phyloP scores from a whole-genome alignment of 495 filamentous ascomycete species.

The Xylaria curta region DNA sequence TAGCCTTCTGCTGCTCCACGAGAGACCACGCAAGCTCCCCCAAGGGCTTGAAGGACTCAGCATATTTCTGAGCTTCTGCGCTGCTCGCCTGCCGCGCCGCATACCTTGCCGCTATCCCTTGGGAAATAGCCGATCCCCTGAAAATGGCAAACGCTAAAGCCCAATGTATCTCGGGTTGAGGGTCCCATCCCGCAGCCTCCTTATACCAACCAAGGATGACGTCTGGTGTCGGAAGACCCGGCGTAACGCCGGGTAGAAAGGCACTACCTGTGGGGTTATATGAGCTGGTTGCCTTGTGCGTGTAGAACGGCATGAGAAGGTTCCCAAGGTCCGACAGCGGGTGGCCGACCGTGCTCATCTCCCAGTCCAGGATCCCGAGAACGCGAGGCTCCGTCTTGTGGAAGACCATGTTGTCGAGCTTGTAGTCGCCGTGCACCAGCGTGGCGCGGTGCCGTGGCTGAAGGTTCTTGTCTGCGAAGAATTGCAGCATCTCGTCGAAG shows the following conservation, averaged over 20 bases:
- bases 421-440: slow-evolving; percentile 94
- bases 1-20: slow-evolving; percentile 38
- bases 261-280: slow-evolving; percentile 43
- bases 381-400: slow-evolving; percentile 86
- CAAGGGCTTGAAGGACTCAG: slow-evolving; percentile 65
- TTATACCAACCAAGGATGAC: slow-evolving; percentile 80
- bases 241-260: slow-evolving; percentile 67
- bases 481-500: slow-evolving; percentile 77
- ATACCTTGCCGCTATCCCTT: slow-evolving; percentile 88
- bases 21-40: slow-evolving; percentile 78
- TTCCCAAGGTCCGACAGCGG: slow-evolving; percentile 88
- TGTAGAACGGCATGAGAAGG: slow-evolving; percentile 71
- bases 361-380: slow-evolving; percentile 95
- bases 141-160: slow-evolving; percentile 66
- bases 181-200: slow-evolving; percentile 73
- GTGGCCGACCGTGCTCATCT: slow-evolving; percentile 96
- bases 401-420: slow-evolving; percentile 97
- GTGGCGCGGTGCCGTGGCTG: slow-evolving; percentile 81
- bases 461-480: slow-evolving; percentile 69
- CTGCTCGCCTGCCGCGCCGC: slow-evolving; percentile 91
- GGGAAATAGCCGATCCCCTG: slow-evolving; percentile 79
- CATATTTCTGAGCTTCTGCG: slow-evolving; percentile 76
- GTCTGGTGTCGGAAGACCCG: slow-evolving; percentile 75
- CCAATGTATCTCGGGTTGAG: slow-evolving; percentile 69
- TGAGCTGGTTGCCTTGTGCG: slow-evolving; percentile 8